These are phyloP conservation scores for Lizonia empirigonia DNA, from an alignment of 2,329 filamentous ascomycete genomes.

Conservation along the genomic window DNA sequence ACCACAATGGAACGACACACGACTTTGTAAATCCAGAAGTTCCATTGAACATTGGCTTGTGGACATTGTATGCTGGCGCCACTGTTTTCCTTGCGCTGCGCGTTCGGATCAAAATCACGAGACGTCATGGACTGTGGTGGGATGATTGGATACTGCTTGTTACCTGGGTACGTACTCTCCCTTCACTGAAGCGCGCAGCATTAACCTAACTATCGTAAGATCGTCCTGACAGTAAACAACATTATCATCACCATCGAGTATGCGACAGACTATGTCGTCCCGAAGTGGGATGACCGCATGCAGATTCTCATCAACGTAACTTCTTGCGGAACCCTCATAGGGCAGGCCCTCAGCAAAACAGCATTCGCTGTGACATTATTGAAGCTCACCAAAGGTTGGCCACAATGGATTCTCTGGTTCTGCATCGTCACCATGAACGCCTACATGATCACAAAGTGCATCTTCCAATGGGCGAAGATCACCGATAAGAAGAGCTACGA, in stretches of 20 bases:
- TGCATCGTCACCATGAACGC: constrained; percentile 58
- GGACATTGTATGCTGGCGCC: constrained; percentile 48
- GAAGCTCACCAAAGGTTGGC: constrained; percentile 54
- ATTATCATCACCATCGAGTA: constrained; percentile 55
- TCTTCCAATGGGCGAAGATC: constrained; percentile 58
- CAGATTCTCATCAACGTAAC: constrained; percentile 58
- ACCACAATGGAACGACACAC: constrained; percentile 25
- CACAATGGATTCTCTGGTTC: constrained; percentile 55
- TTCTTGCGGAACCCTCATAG: constrained; percentile 48
- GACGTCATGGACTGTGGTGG: constrained; percentile 49
- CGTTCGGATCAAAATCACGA: constrained; percentile 47
- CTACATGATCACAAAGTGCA: constrained; percentile 55
- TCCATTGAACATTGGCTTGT: constrained; percentile 47
- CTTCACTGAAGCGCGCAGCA: not conserved
- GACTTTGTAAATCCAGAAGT: constrained; percentile 45
- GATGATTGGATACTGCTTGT: constrained; percentile 49
- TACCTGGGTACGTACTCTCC: constrained; percentile 40
- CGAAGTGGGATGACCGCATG: constrained; percentile 59
- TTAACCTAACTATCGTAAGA: constrained; percentile 35
- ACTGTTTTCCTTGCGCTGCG: constrained; percentile 45
- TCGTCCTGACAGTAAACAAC: constrained; percentile 52
- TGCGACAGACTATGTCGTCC: constrained; percentile 55
- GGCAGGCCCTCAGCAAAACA: constrained; percentile 47
- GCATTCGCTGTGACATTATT: constrained; percentile 50
- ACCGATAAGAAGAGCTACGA: constrained; percentile 53